phyloP scores from a whole-genome alignment of 108 stramenopile genomes.

The Nitzschia sp. region DNA sequence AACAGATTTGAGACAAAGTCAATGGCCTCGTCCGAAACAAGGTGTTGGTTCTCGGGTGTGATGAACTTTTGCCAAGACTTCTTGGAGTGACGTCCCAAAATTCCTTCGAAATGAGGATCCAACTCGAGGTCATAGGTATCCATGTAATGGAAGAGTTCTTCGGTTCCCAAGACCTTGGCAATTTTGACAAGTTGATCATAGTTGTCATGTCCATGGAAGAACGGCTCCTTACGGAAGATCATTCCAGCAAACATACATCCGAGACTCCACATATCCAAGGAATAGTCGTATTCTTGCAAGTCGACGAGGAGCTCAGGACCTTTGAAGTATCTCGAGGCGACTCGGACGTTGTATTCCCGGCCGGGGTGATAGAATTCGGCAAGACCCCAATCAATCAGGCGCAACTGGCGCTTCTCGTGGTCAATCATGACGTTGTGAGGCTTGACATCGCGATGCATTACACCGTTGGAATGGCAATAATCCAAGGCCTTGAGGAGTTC shows the following conservation, averaged over 20 bases:
- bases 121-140: slow-evolving; percentile 96
- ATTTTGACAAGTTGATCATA: slow-evolving; percentile 99
- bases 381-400: slow-evolving; percentile 99
- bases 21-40: slow-evolving; percentile 95
- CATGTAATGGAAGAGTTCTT: slow-evolving; percentile 93
- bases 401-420: slow-evolving; percentile 95
- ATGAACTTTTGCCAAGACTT: slow-evolving; percentile 99
- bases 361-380: slow-evolving; percentile 99
- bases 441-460: slow-evolving; percentile 99
- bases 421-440: slow-evolving; percentile 99
- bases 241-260: slow-evolving; percentile 99
- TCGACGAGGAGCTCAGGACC: slow-evolving; percentile 98
- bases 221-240: slow-evolving; percentile 99
- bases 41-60: slow-evolving; percentile 95
- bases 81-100: slow-evolving; percentile 93
- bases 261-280: slow-evolving; percentile 99
- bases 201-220: slow-evolving; percentile 99
- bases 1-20: slow-evolving; percentile 91
- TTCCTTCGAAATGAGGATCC: slow-evolving; percentile 96
- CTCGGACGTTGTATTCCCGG: slow-evolving; percentile 99
- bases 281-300: slow-evolving; percentile 99
- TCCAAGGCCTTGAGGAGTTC: slow-evolving; percentile 99
- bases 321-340: slow-evolving; percentile 99
- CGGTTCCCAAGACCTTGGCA: slow-evolving; percentile 97
- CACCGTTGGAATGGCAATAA: slow-evolving; percentile 99